These are phyloP conservation scores for Acaromyces ingoldii DNA, from an alignment of 1,284 basidiomycete genomes.

Conservation along the genomic window DNA sequence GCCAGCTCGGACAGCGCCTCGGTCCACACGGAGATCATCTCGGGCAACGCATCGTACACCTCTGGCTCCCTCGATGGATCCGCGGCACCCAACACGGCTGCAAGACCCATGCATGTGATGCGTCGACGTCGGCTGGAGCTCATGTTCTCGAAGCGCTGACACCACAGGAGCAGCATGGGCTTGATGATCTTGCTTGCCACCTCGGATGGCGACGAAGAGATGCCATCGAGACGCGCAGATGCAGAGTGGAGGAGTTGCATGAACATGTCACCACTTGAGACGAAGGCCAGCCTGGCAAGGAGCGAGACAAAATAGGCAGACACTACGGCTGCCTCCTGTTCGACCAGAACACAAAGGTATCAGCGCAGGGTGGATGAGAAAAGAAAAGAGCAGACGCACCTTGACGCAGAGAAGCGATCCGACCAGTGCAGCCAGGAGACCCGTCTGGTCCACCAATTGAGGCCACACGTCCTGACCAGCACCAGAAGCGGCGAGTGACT, in stretches of 20 bases:
- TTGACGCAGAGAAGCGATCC: conserved; percentile 26
- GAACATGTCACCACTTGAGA: conserved; percentile 21
- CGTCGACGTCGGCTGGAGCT: conserved; percentile 33
- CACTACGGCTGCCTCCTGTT: conserved; percentile 38
- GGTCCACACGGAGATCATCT: conserved; percentile 40
- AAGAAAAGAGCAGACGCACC: conserved; percentile 14
- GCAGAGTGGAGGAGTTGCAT: conserved; percentile 25
- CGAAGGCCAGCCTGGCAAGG: conserved; percentile 35
- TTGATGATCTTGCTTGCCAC: not conserved
- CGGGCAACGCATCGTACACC: conserved; percentile 21
- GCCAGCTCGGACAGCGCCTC: conserved; percentile 36
- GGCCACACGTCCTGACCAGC: conserved; percentile 9
- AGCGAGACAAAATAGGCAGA: conserved; percentile 32
- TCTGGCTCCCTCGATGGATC: conserved; percentile 4
- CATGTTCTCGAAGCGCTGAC: conserved; percentile 40
- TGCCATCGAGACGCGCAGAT: not conserved
- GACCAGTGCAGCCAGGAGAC: conserved; percentile 30
- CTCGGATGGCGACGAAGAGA: not conserved
- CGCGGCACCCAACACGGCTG: conserved; percentile 15
- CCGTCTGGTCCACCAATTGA: conserved; percentile 21
- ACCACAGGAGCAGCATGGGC: conserved; percentile 8
- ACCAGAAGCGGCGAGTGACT: conserved; percentile 18
- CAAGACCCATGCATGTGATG: conserved; percentile 34
- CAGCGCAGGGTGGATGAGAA: too few relatives aligned
- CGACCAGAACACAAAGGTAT: too few relatives aligned